These are phyloP conservation scores for Malassezia sp. DNA, from an alignment of 1,284 basidiomycete genomes.

Conservation along the genomic window DNA sequence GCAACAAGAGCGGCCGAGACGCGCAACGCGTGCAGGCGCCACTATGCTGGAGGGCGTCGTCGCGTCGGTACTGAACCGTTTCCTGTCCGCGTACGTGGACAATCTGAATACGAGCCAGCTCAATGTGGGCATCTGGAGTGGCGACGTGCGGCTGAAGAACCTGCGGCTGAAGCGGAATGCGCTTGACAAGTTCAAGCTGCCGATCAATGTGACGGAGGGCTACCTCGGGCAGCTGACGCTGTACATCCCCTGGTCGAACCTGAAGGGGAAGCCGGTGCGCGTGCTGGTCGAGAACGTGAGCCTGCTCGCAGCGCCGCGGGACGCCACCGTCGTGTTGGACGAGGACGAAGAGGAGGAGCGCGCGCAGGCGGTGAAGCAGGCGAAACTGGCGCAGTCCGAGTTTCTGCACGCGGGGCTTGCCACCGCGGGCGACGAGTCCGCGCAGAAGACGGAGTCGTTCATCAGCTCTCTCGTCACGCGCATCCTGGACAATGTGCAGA, in stretches of 20 bases:
- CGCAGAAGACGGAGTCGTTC: conserved; percentile 67
- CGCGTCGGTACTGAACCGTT: conserved; percentile 56
- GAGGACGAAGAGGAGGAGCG: conserved; percentile 73
- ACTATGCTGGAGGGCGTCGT: conserved; percentile 44
- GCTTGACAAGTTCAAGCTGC: conserved; percentile 88
- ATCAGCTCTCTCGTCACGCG: conserved; percentile 75
- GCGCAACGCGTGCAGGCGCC: too few relatives aligned
- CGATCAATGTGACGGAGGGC: conserved; percentile 86
- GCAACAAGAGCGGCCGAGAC: too few relatives aligned
- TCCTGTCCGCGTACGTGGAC: conserved; percentile 89
- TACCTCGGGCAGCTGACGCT: conserved; percentile 84
- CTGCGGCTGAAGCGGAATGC: conserved; percentile 84
- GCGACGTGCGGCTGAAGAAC: conserved; percentile 66
- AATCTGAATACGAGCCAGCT: conserved; percentile 90
- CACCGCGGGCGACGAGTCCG: conserved; percentile 51
- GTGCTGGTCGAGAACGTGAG: conserved; percentile 89
- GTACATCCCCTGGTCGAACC: conserved; percentile 87
- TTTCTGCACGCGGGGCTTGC: conserved; percentile 51
- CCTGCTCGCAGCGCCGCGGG: conserved; percentile 76
- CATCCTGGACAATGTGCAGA: conserved; percentile 90
- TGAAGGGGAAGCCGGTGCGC: conserved; percentile 85
- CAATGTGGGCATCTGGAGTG: conserved; percentile 86
- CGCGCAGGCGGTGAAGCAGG: conserved; percentile 73
- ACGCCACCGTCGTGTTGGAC: conserved; percentile 59
- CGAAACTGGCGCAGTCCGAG: conserved; percentile 79